Conservation (phyloP, 805 yeast genomes). For the Brettanomyces sp. region DNA sequence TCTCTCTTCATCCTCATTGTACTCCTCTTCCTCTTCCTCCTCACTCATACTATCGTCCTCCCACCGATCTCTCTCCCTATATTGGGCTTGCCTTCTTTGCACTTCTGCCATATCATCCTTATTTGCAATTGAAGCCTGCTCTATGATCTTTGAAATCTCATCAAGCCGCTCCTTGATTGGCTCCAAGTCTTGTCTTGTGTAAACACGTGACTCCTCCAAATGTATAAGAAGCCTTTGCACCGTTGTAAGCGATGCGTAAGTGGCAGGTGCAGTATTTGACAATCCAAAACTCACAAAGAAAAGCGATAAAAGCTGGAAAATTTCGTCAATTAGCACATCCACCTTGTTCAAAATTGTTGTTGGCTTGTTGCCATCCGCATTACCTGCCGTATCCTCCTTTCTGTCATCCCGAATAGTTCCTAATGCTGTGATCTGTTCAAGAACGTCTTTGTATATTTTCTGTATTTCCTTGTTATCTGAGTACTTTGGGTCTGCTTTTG, state of each 20-base stretch:
- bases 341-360: constrained; percentile 36
- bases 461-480: constrained; percentile 63
- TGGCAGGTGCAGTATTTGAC: constrained; percentile 85
- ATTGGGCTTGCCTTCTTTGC: background rate
- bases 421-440: constrained; percentile 43
- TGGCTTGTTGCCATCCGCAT: constrained; percentile 3
- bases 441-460: constrained; percentile 47
- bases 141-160: constrained; percentile 61
- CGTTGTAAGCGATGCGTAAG: constrained; percentile 81
- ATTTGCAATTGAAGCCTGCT: constrained; percentile 26
- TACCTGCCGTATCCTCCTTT: background rate
- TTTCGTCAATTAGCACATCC: constrained; percentile 76
- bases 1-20: constrained; percentile 3
- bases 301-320: constrained; percentile 77
- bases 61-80: constrained; percentile 4
- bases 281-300: constrained; percentile 90
- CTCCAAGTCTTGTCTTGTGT: constrained; percentile 71
- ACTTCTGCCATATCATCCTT: constrained; percentile 10
- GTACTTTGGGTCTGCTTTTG: constrained; percentile 56
- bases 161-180: constrained; percentile 68
- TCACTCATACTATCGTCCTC: constrained; percentile 3
- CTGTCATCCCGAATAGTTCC: constrained; percentile 34
- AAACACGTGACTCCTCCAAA: constrained; percentile 69
- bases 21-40: constrained; percentile 27
- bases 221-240: constrained; percentile 80